These are phyloP conservation scores for Beta lomatogona DNA, from an alignment of 179 eudicot species.

Conservation along the genomic window DNA sequence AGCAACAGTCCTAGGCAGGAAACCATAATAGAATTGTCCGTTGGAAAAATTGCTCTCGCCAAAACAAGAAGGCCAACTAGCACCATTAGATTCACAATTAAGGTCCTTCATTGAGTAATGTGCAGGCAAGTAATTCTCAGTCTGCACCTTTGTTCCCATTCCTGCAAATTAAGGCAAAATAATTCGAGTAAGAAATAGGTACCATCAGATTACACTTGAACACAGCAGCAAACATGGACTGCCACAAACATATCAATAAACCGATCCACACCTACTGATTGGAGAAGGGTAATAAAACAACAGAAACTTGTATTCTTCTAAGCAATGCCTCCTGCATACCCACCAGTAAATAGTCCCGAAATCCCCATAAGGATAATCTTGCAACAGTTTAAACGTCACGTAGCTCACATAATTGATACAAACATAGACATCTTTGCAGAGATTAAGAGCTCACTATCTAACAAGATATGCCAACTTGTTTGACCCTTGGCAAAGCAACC, in stretches of 20 bases:
- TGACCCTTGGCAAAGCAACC: not conserved
- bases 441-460: not conserved
- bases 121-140: constrained; percentile 61
- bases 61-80: constrained; percentile 68
- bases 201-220: not conserved
- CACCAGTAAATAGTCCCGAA: not conserved
- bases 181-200: constrained; percentile 14
- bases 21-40: constrained; percentile 58
- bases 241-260: not conserved
- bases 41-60: constrained; percentile 56
- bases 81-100: constrained; percentile 67
- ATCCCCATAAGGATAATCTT: not conserved
- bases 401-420: not conserved
- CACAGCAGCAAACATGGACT: not conserved
- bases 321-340: not conserved
- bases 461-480: not conserved
- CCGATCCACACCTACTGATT: not conserved
- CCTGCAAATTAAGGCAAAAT: constrained; percentile 46
- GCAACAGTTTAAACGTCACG: not conserved
- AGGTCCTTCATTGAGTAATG: constrained; percentile 82
- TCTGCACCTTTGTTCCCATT: constrained; percentile 86
- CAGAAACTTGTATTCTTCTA: not conserved
- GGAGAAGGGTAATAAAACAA: not conserved
- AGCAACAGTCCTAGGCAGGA: constrained; percentile 39
- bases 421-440: constrained; percentile 2